Evolutionary conservation across 805 yeast species (phyloP).

Genomic region (Candida krabiensis): DNA sequence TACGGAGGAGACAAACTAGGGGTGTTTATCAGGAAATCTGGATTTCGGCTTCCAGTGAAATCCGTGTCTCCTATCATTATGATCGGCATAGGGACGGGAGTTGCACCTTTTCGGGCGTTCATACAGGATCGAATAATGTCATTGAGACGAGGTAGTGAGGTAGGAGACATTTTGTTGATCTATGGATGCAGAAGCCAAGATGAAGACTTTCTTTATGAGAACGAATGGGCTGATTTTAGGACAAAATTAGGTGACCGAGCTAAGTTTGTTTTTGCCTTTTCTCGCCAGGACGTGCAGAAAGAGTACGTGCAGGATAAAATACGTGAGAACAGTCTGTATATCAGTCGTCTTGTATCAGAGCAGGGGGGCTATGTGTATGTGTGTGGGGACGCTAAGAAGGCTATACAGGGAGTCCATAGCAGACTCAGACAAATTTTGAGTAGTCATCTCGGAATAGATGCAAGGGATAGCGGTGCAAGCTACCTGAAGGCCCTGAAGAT

Average conservation of each 20-base stretch:
- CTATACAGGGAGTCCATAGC: conserved; percentile 87
- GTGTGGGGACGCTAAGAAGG: conserved; percentile 89
- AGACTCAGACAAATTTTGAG: conserved; percentile 62
- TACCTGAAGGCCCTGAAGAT: conserved; percentile 73
- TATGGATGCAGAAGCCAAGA: conserved; percentile 76
- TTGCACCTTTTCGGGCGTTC: conserved; percentile 94
- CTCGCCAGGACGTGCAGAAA: conserved; percentile 55
- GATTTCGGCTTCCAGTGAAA: conserved; percentile 85
- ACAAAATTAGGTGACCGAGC: conserved; percentile 51
- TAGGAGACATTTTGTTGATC: conserved; percentile 71
- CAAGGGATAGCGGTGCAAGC: conserved; percentile 62
- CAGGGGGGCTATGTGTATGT: conserved; percentile 83
- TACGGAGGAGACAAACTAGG: conserved; percentile 56
- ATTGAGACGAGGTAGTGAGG: conserved; percentile 36
- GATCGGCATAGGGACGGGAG: conserved; percentile 96
- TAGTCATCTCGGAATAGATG: too few species aligned
- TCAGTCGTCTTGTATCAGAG: conserved; percentile 43
- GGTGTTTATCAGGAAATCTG: conserved; percentile 83
- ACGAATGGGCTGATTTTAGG: conserved; percentile 76
- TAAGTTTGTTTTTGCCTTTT: conserved; percentile 74
- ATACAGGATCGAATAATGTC: conserved; percentile 62
- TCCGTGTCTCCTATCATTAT: conserved; percentile 77
- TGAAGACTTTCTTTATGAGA: conserved; percentile 74
- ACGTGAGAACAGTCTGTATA: too few species aligned
- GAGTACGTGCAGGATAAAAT: conserved; percentile 85